A percentile compares a stretch with the other conserved stretches of the same genome.
phyloP scores from a whole-genome alignment of 148 eudicot species.

The Beta vulgaris region DNA sequence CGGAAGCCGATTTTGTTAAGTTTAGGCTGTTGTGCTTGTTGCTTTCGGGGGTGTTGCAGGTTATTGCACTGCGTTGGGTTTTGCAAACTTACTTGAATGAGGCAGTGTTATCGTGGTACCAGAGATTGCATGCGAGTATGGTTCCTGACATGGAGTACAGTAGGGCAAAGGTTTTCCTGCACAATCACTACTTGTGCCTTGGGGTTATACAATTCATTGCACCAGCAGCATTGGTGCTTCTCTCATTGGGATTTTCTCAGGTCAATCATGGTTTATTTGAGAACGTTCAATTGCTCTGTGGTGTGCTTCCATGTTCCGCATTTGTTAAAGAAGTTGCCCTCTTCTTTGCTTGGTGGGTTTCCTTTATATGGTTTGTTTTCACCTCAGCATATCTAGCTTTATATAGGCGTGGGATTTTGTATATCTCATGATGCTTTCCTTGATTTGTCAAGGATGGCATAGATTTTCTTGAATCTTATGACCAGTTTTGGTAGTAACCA shows the following conservation, averaged over 20 bases:
- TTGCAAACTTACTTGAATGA: slow-evolving; percentile 86
- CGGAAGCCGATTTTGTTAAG: slow-evolving; percentile 44
- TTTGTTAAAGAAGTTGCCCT: slow-evolving; percentile 59
- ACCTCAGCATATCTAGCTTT: slow-evolving; percentile 57
- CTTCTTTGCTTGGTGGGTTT: slow-evolving; percentile 89
- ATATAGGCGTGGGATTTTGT: slow-evolving; percentile 74
- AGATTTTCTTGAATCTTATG: slow-evolving; percentile 11
- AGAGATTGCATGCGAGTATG: slow-evolving; percentile 84
- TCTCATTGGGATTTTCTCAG: slow-evolving; percentile 72
- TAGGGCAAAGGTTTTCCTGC: slow-evolving; percentile 92
- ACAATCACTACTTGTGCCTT: slow-evolving; percentile 76
- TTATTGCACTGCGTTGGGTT: slow-evolving; percentile 56
- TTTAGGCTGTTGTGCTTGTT: slow-evolving; percentile 65
- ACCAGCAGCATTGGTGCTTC: slow-evolving; percentile 64
- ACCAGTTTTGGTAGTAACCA: slow-evolving; percentile 22
- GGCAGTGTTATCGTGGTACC: slow-evolving; percentile 92
- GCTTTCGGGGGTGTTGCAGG: slow-evolving; percentile 52
- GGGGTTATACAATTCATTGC: slow-evolving; percentile 66
- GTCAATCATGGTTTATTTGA: slow-evolving; percentile 46
- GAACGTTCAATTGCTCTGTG: slow-evolving; percentile 37
- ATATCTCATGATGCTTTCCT: slow-evolving; percentile 55
- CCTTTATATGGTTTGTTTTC: slow-evolving; percentile 65
- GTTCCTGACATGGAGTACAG: slow-evolving; percentile 89
- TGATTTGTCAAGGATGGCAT: slow-evolving; percentile 3
- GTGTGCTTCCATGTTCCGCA: slow-evolving; percentile 50